Evolutionary conservation across 2,329 filamentous ascomycete species (phyloP).

Genomic region (Xylariaceae sp.): DNA sequence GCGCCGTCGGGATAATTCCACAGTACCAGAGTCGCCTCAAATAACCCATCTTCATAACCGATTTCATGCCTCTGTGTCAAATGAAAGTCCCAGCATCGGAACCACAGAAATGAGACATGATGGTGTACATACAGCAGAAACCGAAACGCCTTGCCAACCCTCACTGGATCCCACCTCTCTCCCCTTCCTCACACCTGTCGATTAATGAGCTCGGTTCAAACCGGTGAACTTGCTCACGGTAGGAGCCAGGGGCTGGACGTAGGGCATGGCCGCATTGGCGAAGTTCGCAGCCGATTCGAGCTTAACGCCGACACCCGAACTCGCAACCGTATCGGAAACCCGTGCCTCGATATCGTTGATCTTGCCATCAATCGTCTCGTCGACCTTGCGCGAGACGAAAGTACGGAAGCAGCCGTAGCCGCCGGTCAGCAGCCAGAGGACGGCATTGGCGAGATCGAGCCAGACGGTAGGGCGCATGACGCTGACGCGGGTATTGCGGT

Average conservation of each 20-base stretch:
- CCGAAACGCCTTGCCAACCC: constrained; percentile 2
- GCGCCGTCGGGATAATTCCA: neutral
- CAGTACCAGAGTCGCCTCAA: neutral
- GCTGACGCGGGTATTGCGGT: constrained; percentile 39
- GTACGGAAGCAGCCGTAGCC: constrained; percentile 40
- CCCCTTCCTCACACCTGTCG: neutral
- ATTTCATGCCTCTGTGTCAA: constrained; percentile 9
- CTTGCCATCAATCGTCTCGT: constrained; percentile 17
- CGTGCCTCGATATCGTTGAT: constrained; percentile 15
- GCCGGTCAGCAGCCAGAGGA: constrained; percentile 56
- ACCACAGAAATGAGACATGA: neutral
- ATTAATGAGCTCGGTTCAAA: constrained; percentile 4
- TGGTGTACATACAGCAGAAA: constrained; percentile 1
- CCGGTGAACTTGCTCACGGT: constrained; percentile 9
- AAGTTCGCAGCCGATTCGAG: constrained; percentile 1
- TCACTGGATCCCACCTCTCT: neutral
- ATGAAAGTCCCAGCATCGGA: neutral
- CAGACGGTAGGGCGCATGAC: constrained; percentile 68
- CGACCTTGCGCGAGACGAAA: constrained; percentile 28
- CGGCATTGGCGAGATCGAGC: constrained; percentile 62
- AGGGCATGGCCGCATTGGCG: constrained; percentile 4
- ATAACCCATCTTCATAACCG: constrained; percentile 1
- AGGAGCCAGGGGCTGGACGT: neutral
- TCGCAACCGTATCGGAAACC: constrained; percentile 14
- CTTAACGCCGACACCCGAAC: constrained; percentile 6